Percentiles rank a stretch among this genome's conserved stretches.
Conservation (phyloP, 2,329 filamentous ascomycete genomes). For the Aspergillus sp. region DNA sequence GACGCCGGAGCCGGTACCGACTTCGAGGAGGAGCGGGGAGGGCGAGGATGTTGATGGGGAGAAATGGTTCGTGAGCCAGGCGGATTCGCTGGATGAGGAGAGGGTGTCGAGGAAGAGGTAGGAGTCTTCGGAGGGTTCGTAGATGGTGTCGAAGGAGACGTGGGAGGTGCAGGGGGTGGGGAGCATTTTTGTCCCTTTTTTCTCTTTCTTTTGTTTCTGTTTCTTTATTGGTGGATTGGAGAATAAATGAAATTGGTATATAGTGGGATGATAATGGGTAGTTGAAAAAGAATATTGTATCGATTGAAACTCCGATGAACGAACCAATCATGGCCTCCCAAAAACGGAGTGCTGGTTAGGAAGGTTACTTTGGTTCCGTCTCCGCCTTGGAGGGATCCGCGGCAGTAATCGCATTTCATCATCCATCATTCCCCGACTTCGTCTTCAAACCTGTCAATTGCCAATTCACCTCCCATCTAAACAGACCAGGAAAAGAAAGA, state of each 20-base stretch:
- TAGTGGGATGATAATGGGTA: too few species aligned
- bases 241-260: not conserved
- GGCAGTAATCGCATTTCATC: not conserved
- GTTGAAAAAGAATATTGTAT: not conserved
- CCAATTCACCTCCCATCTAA: not conserved
- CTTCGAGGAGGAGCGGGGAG: slow-evolving; percentile 71
- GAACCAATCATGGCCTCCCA: not conserved
- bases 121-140: slow-evolving; percentile 95
- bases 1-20: slow-evolving; percentile 89
- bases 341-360: not conserved
- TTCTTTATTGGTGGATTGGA: not conserved
- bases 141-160: slow-evolving; percentile 83
- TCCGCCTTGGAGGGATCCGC: slow-evolving; percentile 10
- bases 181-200: slow-evolving; percentile 58
- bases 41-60: slow-evolving; percentile 15
- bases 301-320: not conserved
- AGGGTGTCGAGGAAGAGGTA: slow-evolving; percentile 92
- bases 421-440: not conserved
- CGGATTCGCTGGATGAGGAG: slow-evolving; percentile 67
- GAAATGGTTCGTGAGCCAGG: slow-evolving; percentile 70
- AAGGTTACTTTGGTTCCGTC: not conserved
- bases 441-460: not conserved
- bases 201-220: not conserved
- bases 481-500: not conserved
- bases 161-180: slow-evolving; percentile 93